These are phyloP conservation scores for Volvox carteri DNA, from an alignment of 163 green algal genomes.

Conservation along the genomic window DNA sequence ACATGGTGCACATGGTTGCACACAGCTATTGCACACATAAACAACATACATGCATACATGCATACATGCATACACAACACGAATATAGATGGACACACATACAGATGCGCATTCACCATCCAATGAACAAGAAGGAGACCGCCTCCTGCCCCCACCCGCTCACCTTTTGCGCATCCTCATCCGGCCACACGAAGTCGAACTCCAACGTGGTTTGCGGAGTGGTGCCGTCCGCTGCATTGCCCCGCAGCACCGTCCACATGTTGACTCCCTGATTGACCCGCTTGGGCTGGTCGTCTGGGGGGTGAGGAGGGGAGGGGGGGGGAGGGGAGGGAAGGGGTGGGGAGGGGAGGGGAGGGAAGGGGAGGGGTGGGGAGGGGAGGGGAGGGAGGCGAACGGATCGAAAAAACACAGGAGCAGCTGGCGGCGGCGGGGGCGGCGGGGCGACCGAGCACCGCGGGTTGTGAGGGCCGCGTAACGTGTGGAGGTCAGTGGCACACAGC, in stretches of 20 bases:
- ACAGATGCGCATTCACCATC: not conserved
- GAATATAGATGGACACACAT: not conserved
- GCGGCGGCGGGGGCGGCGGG: too few species aligned
- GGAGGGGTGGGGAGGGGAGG: too few species aligned
- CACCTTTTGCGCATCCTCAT: constrained; percentile 47
- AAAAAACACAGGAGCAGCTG: too few species aligned
- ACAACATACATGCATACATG: too few species aligned
- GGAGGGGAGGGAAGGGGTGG: not conserved
- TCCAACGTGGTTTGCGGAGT: constrained; percentile 67
- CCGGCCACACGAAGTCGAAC: constrained; percentile 78
- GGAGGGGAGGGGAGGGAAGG: not conserved
- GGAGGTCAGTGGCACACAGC: too few species aligned
- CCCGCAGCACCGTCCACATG: constrained; percentile 72
- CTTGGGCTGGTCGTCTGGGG: constrained; percentile 55
- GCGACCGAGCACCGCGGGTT: too few species aligned
- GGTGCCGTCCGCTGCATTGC: constrained; percentile 60
- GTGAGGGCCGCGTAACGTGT: too few species aligned
- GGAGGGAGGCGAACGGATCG: too few species aligned
- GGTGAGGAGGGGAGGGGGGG: not conserved
- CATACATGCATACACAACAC: not conserved
- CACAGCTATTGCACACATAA: too few species aligned
- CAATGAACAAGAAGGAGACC: too few species aligned
- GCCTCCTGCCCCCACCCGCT: too few species aligned
- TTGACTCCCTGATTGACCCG: constrained; percentile 64
- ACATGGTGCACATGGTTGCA: too few species aligned